A percentile compares a stretch with the other conserved stretches of the same genome.
Conservation (phyloP, 2,329 filamentous ascomycete genomes). For the Leptographium lundbergii region DNA sequence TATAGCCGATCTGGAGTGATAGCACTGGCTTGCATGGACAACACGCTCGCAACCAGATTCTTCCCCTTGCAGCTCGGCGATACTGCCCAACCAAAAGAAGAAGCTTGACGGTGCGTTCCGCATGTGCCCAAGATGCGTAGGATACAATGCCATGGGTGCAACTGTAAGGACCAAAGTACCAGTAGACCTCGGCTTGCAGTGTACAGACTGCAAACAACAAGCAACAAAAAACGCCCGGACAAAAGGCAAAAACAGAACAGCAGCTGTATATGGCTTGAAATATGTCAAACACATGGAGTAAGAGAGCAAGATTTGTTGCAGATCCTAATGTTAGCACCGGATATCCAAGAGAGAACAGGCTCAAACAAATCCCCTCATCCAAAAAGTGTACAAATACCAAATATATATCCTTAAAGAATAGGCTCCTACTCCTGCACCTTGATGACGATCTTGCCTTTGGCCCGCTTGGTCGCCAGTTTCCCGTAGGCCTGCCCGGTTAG, state of each 20-base stretch:
- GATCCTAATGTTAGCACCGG: neutral
- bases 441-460: conserved; percentile 22
- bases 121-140: too few relatives aligned
- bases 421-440: conserved; percentile 19
- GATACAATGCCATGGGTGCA: too few relatives aligned
- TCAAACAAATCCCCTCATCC: neutral
- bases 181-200: neutral
- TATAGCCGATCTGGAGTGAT: neutral
- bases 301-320: neutral
- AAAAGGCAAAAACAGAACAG: neutral
- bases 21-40: neutral
- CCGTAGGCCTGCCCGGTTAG: conserved; percentile 17
- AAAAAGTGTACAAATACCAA: neutral
- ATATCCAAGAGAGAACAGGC: neutral
- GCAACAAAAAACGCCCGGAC: neutral
- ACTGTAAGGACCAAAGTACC: too few relatives aligned
- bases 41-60: too few relatives aligned
- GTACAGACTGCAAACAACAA: neutral
- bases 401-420: neutral
- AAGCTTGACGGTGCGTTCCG: too few relatives aligned
- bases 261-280: neutral
- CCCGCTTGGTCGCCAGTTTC: conserved; percentile 18
- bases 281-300: neutral
- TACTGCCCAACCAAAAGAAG: too few relatives aligned
- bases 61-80: too few relatives aligned